Evolutionary conservation across 2,329 filamentous ascomycete species (phyloP).

Genomic region (Lachnellula subtilissima): DNA sequence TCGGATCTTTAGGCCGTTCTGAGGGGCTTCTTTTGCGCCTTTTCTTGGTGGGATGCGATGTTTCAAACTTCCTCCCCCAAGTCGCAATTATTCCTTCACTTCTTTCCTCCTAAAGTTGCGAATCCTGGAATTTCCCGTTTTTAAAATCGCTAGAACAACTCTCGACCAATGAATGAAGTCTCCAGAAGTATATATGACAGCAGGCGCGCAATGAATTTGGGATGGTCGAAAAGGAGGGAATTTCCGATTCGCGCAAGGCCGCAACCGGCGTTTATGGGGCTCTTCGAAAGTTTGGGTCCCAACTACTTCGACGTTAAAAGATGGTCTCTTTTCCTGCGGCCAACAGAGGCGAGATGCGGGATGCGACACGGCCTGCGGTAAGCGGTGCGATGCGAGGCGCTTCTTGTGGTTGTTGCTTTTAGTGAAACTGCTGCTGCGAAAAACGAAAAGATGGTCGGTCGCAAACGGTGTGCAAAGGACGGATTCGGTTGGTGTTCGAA

Average conservation of each 20-base stretch:
- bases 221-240: not conserved
- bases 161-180: not conserved
- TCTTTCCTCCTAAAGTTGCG: not conserved
- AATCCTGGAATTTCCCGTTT: not conserved
- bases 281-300: conserved; percentile 8
- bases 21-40: too few species aligned
- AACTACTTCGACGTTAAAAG: conserved; percentile 3
- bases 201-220: not conserved
- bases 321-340: conserved; percentile 23
- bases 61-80: not conserved
- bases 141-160: not conserved
- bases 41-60: not conserved
- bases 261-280: conserved; percentile 9
- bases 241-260: not conserved
- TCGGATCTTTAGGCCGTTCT: too few species aligned
- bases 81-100: not conserved
- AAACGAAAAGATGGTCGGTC: too few species aligned
- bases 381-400: conserved; percentile 11
- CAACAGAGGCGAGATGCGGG: conserved; percentile 23
- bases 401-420: not conserved
- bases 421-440: too few species aligned
- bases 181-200: not conserved
- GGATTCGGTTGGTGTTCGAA: too few species aligned
- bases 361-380: conserved; percentile 10
- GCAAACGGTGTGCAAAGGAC: too few species aligned